Evolutionary conservation across 164 flowering plant genomes (phyloP).

Genomic region (Berberis thunbergii): DNA sequence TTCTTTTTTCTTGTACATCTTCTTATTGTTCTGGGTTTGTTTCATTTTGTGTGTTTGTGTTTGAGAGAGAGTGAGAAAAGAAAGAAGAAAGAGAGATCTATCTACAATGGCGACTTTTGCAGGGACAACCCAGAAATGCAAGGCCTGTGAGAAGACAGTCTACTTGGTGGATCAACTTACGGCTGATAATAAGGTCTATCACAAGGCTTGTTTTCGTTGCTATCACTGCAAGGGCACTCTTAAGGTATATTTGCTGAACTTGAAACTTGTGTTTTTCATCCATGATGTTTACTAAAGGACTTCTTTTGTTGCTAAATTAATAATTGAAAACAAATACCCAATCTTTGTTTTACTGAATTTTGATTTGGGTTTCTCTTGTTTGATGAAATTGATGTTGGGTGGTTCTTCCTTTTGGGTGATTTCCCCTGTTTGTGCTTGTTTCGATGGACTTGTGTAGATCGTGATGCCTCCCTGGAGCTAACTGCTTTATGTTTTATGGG

Average conservation of each 20-base stretch:
- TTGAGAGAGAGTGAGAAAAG: slow-evolving; percentile 1
- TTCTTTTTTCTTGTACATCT: background rate
- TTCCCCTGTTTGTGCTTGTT: too few relatives aligned
- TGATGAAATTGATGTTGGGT: background rate
- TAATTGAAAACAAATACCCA: background rate
- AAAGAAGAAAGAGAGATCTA: slow-evolving; percentile 6
- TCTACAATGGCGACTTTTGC: slow-evolving; percentile 42
- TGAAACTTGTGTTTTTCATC: background rate
- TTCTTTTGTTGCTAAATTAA: background rate
- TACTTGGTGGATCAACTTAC: slow-evolving; percentile 77
- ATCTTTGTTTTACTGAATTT: background rate
- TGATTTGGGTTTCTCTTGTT: background rate
- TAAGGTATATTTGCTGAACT: slow-evolving; percentile 28
- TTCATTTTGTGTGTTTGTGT: background rate
- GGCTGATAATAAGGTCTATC: slow-evolving; percentile 67
- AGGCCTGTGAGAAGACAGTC: slow-evolving; percentile 81
- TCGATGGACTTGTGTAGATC: too few relatives aligned
- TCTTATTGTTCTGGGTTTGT: background rate
- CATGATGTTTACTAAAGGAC: background rate
- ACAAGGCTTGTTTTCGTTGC: slow-evolving; percentile 83
- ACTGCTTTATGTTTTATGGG: too few relatives aligned
- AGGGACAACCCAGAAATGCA: slow-evolving; percentile 86
- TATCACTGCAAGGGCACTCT: slow-evolving; percentile 85
- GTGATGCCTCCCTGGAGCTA: too few relatives aligned
- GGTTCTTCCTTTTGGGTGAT: background rate